phyloP scores from a whole-genome alignment of 495 filamentous ascomycete species.

The Neurospora sp. region DNA sequence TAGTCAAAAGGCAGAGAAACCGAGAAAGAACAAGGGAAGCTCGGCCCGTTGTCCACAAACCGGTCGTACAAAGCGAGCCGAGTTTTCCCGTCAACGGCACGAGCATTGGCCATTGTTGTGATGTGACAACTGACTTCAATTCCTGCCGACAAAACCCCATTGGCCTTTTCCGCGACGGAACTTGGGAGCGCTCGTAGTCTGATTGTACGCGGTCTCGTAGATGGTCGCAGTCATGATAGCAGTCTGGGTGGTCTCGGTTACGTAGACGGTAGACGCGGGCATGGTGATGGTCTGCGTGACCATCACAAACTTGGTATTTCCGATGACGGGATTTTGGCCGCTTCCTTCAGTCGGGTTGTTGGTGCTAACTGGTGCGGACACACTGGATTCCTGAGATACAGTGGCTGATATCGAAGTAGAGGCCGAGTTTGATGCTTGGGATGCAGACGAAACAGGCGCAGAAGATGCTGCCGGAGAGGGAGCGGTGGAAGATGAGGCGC shows the following conservation, averaged over 20 bases:
- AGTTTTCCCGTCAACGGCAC: not conserved
- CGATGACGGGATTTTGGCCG: not conserved
- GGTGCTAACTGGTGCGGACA: not conserved
- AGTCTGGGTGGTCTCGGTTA: constrained; percentile 3
- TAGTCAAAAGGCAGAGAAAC: not conserved
- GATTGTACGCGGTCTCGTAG: not conserved
- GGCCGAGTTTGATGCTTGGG: not conserved
- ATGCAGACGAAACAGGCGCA: not conserved
- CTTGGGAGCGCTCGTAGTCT: not conserved
- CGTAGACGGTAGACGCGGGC: constrained; percentile 10
- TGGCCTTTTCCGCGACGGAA: not conserved
- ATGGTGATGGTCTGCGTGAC: constrained; percentile 18
- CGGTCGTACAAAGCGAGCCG: not conserved
- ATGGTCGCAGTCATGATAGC: not conserved
- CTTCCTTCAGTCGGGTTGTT: not conserved
- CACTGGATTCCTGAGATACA: not conserved
- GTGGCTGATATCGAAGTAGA: not conserved
- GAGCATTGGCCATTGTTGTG: not conserved
- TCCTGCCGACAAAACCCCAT: not conserved
- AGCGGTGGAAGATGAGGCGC: not conserved
- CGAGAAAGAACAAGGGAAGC: not conserved
- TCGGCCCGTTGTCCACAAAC: not conserved
- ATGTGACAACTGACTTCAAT: not conserved
- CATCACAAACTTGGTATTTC: not conserved
- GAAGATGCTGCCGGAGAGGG: not conserved